A percentile compares a stretch with the other conserved stretches of the same genome.
These are phyloP conservation scores for Bothriochloa decipiens DNA, from an alignment of 176 grass and related monocot species.

Conservation along the genomic window DNA sequence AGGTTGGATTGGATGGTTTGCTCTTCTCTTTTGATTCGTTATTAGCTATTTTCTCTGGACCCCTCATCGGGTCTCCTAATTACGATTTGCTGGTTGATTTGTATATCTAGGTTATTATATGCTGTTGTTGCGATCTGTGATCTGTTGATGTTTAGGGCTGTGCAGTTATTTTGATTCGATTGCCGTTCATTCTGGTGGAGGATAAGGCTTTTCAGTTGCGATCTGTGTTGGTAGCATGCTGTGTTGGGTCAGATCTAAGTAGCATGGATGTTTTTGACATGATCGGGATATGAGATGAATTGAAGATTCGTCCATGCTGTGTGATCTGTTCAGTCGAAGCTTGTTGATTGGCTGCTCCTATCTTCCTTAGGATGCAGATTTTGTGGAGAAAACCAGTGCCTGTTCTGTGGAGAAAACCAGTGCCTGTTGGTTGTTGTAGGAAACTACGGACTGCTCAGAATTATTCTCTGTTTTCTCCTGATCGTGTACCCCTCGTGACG, in stretches of 20 bases:
- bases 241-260: neutral
- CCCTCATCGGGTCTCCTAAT: neutral
- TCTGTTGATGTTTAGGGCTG: neutral
- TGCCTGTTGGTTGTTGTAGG: neutral
- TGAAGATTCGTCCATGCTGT: neutral
- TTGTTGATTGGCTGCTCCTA: neutral
- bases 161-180: neutral
- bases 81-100: neutral
- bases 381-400: neutral
- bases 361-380: neutral
- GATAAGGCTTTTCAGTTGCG: too few species aligned
- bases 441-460: neutral
- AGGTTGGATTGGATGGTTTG: neutral
- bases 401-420: neutral
- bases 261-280: neutral
- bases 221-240: neutral
- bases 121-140: neutral
- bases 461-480: neutral
- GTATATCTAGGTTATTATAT: neutral
- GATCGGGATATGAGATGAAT: neutral
- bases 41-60: neutral
- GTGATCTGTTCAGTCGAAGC: neutral
- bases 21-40: neutral
- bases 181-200: neutral
- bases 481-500: neutral